Conservation (phyloP, 129 eudicot species). For the Centella asiatica region DNA sequence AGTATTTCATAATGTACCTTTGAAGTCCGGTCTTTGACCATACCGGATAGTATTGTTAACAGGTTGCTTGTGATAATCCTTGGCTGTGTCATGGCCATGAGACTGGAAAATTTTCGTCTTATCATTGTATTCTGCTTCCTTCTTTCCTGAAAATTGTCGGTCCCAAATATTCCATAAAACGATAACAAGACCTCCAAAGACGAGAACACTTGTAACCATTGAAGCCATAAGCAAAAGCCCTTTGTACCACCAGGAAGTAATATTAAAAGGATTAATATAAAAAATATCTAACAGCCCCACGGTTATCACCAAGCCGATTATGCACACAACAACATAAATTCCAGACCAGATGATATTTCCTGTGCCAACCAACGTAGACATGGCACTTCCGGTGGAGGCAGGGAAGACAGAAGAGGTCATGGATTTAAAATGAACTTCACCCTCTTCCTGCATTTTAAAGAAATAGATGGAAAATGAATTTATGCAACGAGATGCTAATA, state of each 20-base stretch:
- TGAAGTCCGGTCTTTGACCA: slow-evolving; percentile 78
- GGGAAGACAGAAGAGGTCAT: slow-evolving; percentile 34
- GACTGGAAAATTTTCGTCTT: slow-evolving; percentile 14
- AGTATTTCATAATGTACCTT: slow-evolving; percentile 62
- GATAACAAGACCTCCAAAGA: slow-evolving; percentile 71
- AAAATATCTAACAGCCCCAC: slow-evolving; percentile 36
- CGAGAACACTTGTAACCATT: slow-evolving; percentile 55
- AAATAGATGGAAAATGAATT: too few relatives aligned
- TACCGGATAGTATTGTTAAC: slow-evolving; percentile 32
- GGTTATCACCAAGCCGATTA: slow-evolving; percentile 49
- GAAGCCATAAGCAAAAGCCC: slow-evolving; percentile 54
- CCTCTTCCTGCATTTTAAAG: slow-evolving; percentile 62
- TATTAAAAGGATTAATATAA: slow-evolving; percentile 51
- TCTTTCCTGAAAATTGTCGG: slow-evolving; percentile 24
- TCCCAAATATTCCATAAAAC: slow-evolving; percentile 84
- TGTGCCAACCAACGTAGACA: slow-evolving; percentile 85
- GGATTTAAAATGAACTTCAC: slow-evolving; percentile 28
- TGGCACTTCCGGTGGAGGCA: slow-evolving; percentile 34
- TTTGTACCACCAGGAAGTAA: slow-evolving; percentile 70
- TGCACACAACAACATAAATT: slow-evolving; percentile 46
- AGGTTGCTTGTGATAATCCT: slow-evolving; percentile 28
- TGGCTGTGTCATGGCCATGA: slow-evolving; percentile 12
- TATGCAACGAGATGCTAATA: too few relatives aligned
- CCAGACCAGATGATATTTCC: slow-evolving; percentile 78
- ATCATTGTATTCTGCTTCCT: slow-evolving; percentile 11